Evolutionary conservation across 257 asterid genomes (phyloP).

Genomic region (Scutellaria baicalensis): DNA sequence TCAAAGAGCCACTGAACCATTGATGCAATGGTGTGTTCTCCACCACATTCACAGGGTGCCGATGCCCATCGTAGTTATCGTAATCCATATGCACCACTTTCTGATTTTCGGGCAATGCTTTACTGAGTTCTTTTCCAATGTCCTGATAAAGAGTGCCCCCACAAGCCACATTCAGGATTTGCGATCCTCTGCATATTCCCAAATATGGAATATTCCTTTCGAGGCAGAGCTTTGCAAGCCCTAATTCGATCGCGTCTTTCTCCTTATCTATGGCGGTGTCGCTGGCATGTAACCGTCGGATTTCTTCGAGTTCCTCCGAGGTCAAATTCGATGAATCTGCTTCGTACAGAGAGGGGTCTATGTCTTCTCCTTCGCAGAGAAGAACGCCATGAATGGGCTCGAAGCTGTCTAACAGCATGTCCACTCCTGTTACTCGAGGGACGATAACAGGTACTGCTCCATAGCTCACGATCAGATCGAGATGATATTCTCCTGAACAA

Average conservation of each 20-base stretch:
- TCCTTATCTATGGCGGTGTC: slow-evolving; percentile 73
- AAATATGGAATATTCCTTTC: slow-evolving; percentile 80
- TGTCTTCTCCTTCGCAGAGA: slow-evolving; percentile 88
- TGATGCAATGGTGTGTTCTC: slow-evolving; percentile 59
- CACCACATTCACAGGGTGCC: slow-evolving; percentile 49
- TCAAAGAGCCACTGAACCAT: slow-evolving; percentile 66
- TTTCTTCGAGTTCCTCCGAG: slow-evolving; percentile 57
- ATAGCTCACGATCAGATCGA: slow-evolving; percentile 68
- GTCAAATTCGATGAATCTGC: slow-evolving; percentile 41
- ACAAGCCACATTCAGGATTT: slow-evolving; percentile 82
- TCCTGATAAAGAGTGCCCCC: slow-evolving; percentile 92
- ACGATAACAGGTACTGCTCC: slow-evolving; percentile 83
- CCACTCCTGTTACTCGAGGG: slow-evolving; percentile 76
- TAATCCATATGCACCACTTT: slow-evolving; percentile 61
- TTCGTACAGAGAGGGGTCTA: slow-evolving; percentile 70
- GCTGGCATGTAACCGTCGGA: slow-evolving; percentile 46
- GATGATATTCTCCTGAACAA: slow-evolving; percentile 67
- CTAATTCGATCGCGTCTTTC: slow-evolving; percentile 73
- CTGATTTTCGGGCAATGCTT: slow-evolving; percentile 4
- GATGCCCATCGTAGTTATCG: slow-evolving; percentile 67
- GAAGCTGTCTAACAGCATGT: slow-evolving; percentile 62
- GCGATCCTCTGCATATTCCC: slow-evolving; percentile 91
- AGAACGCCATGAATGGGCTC: slow-evolving; percentile 91
- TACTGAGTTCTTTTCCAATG: slow-evolving; percentile 46
- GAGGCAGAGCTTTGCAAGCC: slow-evolving; percentile 75